Evolutionary conservation across 208 protist species (phyloP), one percentile per base, ranked within the genome.

Genomic region (Acanthamoeba royreba): DNA sequence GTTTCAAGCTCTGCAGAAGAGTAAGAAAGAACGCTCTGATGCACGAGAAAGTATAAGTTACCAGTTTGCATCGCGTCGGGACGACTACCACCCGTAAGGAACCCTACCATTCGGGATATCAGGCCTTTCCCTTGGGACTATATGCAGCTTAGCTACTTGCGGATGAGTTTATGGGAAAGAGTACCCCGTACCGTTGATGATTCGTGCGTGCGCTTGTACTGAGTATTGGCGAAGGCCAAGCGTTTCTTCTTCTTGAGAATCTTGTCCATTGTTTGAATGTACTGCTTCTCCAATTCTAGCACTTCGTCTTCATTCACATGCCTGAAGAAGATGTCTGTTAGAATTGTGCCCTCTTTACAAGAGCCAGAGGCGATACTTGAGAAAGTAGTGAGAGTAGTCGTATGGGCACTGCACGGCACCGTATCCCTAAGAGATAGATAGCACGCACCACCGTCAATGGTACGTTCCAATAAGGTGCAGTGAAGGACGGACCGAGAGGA

Each of bases 201-300:
- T 22, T 9, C 31, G 69, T 28, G 11, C 31, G 69, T 33, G 69
- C 69, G 69, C 69, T 46, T 79, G 69, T 47, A 74, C 35, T 69
- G 40, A 1, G 31, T 79, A n/a, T 31, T 74, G 4, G 38, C 90
- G 22, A 87, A 52, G 52, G 69, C 74, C 5, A 81, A 25, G 15
- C 63, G 43, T n/a, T 93, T 93, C 90, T 81, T 93, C 74, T 93
- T 86, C 46, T 93, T 93, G 66, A 93, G 46, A 25, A 93, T 81
- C 46, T 81, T 87, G 61, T 93, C 90, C 66, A 93, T 86, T 8
- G 90, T 86, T 33, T 93, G 63, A 4, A 93, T 47, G 38, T 69
- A 86, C 47, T 86, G 90, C 90, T 93, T 93, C 28, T 93, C 90
- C 17, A 93, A 66, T 42, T 43, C 63, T 33, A 69, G 4, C 40